These are phyloP conservation scores for Trifolium pratense DNA, from an alignment of 306 rosid genomes.

Conservation along the genomic window DNA sequence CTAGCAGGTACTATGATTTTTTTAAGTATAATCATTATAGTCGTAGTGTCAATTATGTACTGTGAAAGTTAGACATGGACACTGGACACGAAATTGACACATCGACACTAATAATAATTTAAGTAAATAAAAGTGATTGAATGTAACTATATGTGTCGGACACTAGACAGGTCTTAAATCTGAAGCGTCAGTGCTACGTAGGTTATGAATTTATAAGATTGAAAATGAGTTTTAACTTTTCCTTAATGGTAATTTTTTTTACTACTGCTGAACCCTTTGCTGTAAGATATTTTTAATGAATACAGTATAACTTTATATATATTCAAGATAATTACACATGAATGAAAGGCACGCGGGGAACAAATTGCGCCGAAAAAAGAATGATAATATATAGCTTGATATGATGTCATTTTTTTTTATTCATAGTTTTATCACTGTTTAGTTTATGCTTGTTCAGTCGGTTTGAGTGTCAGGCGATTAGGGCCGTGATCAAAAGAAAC, in stretches of 20 bases:
- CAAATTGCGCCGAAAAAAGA: too few species aligned
- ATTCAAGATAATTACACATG: too few species aligned
- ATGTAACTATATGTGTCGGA: not conserved
- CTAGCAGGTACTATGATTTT: slow-evolving; percentile 62
- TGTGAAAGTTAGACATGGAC: not conserved
- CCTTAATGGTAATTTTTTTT: not conserved
- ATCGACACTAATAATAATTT: not conserved
- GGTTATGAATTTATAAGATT: not conserved
- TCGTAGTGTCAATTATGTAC: not conserved
- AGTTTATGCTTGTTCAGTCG: slow-evolving; percentile 13
- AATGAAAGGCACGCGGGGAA: too few species aligned
- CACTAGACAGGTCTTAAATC: not conserved
- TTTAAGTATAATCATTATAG: not conserved
- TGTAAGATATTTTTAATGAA: not conserved
- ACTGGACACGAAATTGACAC: not conserved
- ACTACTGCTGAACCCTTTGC: not conserved
- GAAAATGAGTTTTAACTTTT: slow-evolving; percentile 15
- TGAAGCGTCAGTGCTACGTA: not conserved
- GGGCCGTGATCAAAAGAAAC: not conserved
- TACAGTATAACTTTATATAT: too few species aligned
- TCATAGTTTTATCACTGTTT: slow-evolving; percentile 2
- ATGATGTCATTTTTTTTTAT: not conserved
- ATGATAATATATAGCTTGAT: too few species aligned
- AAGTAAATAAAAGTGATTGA: not conserved
- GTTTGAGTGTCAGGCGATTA: slow-evolving; percentile 16